A percentile compares a stretch with the other conserved stretches of the same genome.
Evolutionary conservation across 1,284 basidiomycete species (phyloP).

Genomic region (Malassezia caprae): DNA sequence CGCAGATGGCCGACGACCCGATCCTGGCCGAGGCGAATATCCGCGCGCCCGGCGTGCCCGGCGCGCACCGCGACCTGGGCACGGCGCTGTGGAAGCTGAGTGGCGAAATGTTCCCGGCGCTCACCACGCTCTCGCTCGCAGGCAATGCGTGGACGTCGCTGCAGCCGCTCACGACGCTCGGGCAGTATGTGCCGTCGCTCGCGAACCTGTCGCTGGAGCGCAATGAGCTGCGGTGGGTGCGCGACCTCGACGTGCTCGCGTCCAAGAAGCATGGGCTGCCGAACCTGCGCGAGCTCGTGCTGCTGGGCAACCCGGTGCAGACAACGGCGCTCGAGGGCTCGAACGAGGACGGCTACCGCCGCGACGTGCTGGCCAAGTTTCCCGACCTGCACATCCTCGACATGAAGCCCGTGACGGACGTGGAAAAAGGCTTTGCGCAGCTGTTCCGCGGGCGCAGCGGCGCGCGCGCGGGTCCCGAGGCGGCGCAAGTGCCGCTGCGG

Average conservation of each 20-base stretch:
- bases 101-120: slow-evolving; percentile 54
- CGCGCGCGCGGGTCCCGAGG: slow-evolving; percentile 28
- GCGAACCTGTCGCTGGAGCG: slow-evolving; percentile 65
- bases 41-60: slow-evolving; percentile 57
- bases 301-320: slow-evolving; percentile 69
- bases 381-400: slow-evolving; percentile 48
- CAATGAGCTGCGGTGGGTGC: slow-evolving; percentile 45
- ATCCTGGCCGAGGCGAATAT: slow-evolving; percentile 60
- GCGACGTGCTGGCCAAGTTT: slow-evolving; percentile 27
- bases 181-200: slow-evolving; percentile 52
- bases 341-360: slow-evolving; percentile 55
- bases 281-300: slow-evolving; percentile 57
- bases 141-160: slow-evolving; percentile 40
- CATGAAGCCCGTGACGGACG: slow-evolving; percentile 61
- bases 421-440: slow-evolving; percentile 61
- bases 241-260: slow-evolving; percentile 33
- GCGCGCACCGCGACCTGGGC: slow-evolving; percentile 58
- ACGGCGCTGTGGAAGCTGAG: slow-evolving; percentile 82
- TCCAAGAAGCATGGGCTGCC: slow-evolving; percentile 20
- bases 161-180: slow-evolving; percentile 18
- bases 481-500: slow-evolving; percentile 42
- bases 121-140: slow-evolving; percentile 36
- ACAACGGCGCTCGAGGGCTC: slow-evolving; percentile 58
- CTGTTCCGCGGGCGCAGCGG: slow-evolving; percentile 50
- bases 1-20: slow-evolving; percentile 60